These are phyloP conservation scores for Cryomyces antarcticus DNA, from an alignment of 495 filamentous ascomycete genomes.

Conservation along the genomic window DNA sequence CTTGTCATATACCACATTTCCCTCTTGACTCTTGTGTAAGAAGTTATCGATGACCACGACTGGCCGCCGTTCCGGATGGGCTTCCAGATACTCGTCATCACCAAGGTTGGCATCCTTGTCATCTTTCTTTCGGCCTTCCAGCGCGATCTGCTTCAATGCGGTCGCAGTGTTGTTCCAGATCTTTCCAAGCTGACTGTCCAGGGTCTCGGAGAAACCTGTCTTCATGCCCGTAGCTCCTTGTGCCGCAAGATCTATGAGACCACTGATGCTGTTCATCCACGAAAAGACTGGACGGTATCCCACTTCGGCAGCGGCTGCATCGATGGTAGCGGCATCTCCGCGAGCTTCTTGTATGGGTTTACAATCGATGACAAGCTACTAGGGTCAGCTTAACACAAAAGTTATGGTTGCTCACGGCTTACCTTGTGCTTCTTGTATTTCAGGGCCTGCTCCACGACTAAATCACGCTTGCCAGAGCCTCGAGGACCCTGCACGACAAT, in stretches of 20 bases:
- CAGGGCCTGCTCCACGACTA: conserved; percentile 69
- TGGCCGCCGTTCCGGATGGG: conserved; percentile 65
- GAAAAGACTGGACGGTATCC: conserved; percentile 89
- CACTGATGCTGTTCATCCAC: conserved; percentile 89
- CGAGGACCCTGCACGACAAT: conserved; percentile 85
- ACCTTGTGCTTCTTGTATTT: conserved; percentile 58
- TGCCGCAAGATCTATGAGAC: conserved; percentile 74
- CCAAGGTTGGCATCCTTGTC: conserved; percentile 53
- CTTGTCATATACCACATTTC: conserved; percentile 66
- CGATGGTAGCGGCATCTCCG: conserved; percentile 75
- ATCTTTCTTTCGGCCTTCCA: conserved; percentile 43
- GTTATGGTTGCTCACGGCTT: no score
- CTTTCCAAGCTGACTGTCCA: conserved; percentile 80
- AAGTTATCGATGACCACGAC: conserved; percentile 93
- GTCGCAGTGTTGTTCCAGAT: conserved; percentile 73
- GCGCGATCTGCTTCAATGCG: conserved; percentile 57
- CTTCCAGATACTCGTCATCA: conserved; percentile 80
- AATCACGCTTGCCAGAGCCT: conserved; percentile 75
- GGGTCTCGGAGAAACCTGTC: conserved; percentile 82
- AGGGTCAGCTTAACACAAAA: no score
- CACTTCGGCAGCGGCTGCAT: conserved; percentile 59
- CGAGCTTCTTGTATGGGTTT: conserved; percentile 83
- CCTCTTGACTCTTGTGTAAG: conserved; percentile 55
- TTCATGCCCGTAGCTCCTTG: conserved; percentile 89
- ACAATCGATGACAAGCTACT: conserved; percentile 53